phyloP scores from a whole-genome alignment of 345 rosid species.

The Melastoma malabathricum region DNA sequence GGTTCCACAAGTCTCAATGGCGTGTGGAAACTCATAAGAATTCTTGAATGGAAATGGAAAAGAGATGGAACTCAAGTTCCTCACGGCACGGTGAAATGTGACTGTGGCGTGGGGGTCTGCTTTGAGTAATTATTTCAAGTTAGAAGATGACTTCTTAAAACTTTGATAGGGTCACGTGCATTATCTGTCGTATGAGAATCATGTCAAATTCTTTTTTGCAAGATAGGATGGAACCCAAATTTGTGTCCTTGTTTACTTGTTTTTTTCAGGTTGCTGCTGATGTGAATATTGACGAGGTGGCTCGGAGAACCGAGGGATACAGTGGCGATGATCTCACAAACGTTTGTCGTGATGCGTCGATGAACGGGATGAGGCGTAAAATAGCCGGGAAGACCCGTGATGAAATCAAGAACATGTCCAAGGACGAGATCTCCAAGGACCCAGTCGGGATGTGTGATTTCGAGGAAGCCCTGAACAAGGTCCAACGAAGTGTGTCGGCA shows the following conservation, averaged over 20 bases:
- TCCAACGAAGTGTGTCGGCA: constrained; percentile 88
- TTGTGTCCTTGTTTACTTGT: background rate
- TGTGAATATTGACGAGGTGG: constrained; percentile 84
- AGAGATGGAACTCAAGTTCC: no score
- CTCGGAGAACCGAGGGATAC: constrained; percentile 82
- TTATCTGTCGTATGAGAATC: no score
- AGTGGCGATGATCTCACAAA: constrained; percentile 99
- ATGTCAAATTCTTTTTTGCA: no score
- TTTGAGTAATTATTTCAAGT: no score
- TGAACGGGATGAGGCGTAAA: constrained; percentile 99
- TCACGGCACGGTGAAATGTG: no score
- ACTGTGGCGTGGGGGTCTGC: no score
- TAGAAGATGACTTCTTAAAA: no score
- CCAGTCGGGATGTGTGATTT: constrained; percentile 99
- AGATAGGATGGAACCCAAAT: background rate
- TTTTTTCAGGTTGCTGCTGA: constrained; percentile 61
- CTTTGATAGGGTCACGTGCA: no score
- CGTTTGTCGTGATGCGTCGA: constrained; percentile 93
- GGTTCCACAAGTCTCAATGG: no score
- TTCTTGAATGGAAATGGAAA: no score
- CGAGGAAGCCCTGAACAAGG: constrained; percentile 87
- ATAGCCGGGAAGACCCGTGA: constrained; percentile 98
- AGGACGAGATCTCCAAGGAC: constrained; percentile 94
- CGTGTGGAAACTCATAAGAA: no score
- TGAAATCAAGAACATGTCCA: constrained; percentile 96